Evolutionary conservation across 306 rosid species (phyloP).

Genomic region (Trifolium pratense): DNA sequence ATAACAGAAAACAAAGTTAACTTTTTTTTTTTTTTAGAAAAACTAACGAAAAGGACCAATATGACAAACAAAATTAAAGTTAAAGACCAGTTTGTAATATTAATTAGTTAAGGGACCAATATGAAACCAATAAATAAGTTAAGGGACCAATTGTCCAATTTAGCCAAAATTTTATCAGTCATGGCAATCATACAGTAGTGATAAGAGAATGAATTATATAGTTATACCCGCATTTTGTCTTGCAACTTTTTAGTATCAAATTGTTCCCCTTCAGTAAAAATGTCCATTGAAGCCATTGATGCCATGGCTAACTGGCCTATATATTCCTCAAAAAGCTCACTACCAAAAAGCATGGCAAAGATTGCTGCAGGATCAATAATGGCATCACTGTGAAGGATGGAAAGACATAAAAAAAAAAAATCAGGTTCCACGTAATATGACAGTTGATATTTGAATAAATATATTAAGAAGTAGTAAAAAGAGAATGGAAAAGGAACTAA

Average conservation of each 20-base stretch:
- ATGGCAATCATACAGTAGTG: conserved; percentile 16
- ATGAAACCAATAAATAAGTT: too few relatives aligned
- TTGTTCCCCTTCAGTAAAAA: conserved; percentile 87
- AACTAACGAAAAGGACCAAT: too few relatives aligned
- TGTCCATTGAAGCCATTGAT: conserved; percentile 94
- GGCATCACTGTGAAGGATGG: conserved; percentile 66
- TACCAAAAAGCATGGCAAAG: conserved; percentile 98
- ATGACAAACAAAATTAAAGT: too few relatives aligned
- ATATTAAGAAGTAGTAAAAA: conserved; percentile 1
- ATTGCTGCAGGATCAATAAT: conserved; percentile 99
- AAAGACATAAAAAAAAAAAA: conserved; percentile 18
- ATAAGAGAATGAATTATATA: conserved; percentile 4
- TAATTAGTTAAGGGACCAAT: too few relatives aligned
- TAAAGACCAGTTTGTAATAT: too few relatives aligned
- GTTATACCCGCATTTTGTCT: conserved; percentile 88
- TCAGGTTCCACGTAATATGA: conserved; percentile 38
- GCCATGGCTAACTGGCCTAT: conserved; percentile 99
- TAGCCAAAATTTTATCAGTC: too few relatives aligned
- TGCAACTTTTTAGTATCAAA: conserved; percentile 84
- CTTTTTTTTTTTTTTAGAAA: too few relatives aligned
- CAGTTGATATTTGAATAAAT: conserved; percentile 18
- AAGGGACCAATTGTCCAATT: too few relatives aligned
- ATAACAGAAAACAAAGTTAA: too few relatives aligned
- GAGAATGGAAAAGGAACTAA: conserved; percentile 45
- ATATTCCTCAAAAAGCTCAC: conserved; percentile 98